Evolutionary conservation across 192 early-diverging fungal genomes (phyloP), one percentile per base, ranked within the genome.

Genomic region (Mortierella claussenii): DNA sequence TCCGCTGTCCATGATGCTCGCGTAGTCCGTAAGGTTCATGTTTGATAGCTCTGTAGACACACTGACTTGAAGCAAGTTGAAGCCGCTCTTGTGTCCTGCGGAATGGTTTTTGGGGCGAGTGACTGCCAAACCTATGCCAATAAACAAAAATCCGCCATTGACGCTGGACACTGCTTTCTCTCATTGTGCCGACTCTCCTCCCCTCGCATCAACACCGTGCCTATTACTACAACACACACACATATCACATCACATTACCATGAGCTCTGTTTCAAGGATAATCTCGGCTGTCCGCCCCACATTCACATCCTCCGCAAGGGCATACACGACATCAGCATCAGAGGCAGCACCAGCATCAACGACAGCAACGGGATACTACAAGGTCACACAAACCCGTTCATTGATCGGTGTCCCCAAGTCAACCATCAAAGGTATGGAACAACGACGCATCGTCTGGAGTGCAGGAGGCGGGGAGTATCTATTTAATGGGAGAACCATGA

Each of bases 401-500:
- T 28, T 62, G 64, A 76, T 76, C 53, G 73, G 73, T 56, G 73
- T 76, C 4, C 73, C 73, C 12, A 76, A 76, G 27, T 66, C 64
- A 7, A 76, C 73, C 27, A 76, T 76, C 53, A 76, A 76, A 67
- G 73, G 73, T 76, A 67, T 27, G 30, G n/a, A n/a, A n/a, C n/a
- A n/a, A n/a, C n/a, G n/a, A n/a, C n/a, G n/a, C n/a, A n/a, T n/a
- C n/a, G n/a, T n/a, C n/a, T n/a, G n/a, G n/a, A n/a, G n/a, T n/a
- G n/a, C n/a, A n/a, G n/a, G n/a, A n/a, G n/a, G n/a, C n/a, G n/a
- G n/a, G n/a, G n/a, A n/a, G n/a, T n/a, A n/a, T n/a, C n/a, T n/a
- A n/a, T n/a, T n/a, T n/a, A n/a, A n/a, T n/a, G n/a, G n/a, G n/a
- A n/a, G n/a, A n/a, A n/a, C n/a, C n/a, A n/a, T n/a, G n/a, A n/a